Evolutionary conservation across 345 rosid species (phyloP).

Genomic region (Arabis alpina): DNA sequence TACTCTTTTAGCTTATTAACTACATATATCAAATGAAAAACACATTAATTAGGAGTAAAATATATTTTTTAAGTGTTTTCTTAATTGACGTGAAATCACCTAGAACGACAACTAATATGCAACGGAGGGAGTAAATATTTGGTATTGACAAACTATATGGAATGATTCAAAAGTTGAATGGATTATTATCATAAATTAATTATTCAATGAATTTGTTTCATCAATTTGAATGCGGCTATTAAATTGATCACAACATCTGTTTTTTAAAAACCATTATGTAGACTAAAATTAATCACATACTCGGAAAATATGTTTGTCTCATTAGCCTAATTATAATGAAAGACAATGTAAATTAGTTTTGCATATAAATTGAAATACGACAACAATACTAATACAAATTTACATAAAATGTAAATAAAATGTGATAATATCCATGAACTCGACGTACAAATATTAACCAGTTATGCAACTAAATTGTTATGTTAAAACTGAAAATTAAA

Average conservation of each 20-base stretch:
- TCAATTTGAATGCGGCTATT: background rate
- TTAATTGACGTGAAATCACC: too few species aligned
- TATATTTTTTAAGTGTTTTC: too few species aligned
- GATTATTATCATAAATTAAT: background rate
- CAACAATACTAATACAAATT: background rate
- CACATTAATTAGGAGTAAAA: too few species aligned
- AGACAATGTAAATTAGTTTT: background rate
- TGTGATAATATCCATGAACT: background rate
- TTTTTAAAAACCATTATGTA: too few species aligned
- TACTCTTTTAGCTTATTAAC: too few species aligned
- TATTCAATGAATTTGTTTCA: background rate
- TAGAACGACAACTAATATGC: too few species aligned
- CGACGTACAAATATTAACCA: background rate
- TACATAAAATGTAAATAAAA: background rate
- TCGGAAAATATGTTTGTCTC: too few species aligned
- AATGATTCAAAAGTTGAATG: background rate
- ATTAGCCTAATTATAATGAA: too few species aligned
- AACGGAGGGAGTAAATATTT: too few species aligned
- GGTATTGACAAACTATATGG: background rate
- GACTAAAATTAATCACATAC: too few species aligned
- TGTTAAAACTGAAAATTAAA: background rate
- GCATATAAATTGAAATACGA: background rate
- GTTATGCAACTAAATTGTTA: background rate
- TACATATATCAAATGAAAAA: too few species aligned
- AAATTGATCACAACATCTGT: background rate